phyloP scores from a whole-genome alignment of 306 rosid species.

The Carpinus fangiana region DNA sequence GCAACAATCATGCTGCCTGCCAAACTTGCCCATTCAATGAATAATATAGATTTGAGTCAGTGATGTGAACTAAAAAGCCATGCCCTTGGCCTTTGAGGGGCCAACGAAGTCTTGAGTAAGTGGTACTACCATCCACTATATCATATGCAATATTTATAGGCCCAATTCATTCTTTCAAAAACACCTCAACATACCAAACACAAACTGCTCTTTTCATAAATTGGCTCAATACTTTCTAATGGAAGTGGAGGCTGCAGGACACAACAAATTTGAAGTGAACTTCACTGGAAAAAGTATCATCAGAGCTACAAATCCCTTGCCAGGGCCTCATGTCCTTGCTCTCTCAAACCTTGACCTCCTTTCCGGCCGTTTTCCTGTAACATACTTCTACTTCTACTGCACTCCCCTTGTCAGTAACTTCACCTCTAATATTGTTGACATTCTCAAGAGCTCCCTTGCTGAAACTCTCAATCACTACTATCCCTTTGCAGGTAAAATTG shows the following conservation, averaged over 20 bases:
- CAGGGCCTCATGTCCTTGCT: constrained; percentile 36
- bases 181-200: constrained; percentile 4
- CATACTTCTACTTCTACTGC: constrained; percentile 73
- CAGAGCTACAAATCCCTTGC: constrained; percentile 47
- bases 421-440: constrained; percentile 26
- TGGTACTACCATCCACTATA: constrained; percentile 15
- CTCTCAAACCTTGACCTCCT: constrained; percentile 87
- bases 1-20: constrained; percentile 40
- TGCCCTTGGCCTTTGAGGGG: too few species aligned
- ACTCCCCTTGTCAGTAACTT: constrained; percentile 29
- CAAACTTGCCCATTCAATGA: constrained; percentile 31
- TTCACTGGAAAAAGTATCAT: constrained; percentile 47
- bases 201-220: constrained; percentile 10
- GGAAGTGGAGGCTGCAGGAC: constrained; percentile 15
- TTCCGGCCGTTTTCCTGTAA: constrained; percentile 87
- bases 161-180: not conserved
- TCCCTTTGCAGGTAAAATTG: constrained; percentile 73
- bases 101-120: too few species aligned
- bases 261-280: constrained; percentile 41
- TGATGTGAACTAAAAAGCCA: constrained; percentile 18
- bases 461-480: constrained; percentile 43
- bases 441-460: constrained; percentile 62
- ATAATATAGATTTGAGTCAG: not conserved
- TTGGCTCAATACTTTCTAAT: constrained; percentile 23
- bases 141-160: constrained; percentile 18